phyloP scores from a whole-genome alignment of 352 stramenopile species.

The Phytophthora lateralis region DNA sequence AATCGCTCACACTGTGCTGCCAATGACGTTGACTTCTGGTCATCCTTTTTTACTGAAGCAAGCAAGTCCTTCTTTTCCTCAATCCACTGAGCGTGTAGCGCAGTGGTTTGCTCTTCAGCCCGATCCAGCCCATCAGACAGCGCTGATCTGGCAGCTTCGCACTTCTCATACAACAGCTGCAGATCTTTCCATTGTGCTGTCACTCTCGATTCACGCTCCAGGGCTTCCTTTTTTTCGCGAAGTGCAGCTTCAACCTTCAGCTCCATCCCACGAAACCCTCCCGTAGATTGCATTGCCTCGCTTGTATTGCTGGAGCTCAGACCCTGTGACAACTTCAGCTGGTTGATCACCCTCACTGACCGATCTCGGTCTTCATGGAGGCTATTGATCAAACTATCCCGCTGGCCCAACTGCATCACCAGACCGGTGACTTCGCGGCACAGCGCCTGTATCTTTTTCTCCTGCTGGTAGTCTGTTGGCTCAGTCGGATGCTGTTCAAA shows the following conservation, averaged over 20 bases:
- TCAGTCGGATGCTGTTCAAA: slow-evolving; percentile 34
- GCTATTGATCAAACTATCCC: slow-evolving; percentile 61
- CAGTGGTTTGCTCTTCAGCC: slow-evolving; percentile 58
- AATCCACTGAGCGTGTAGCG: slow-evolving; percentile 61
- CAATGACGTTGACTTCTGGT: slow-evolving; percentile 36
- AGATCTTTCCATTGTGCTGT: slow-evolving; percentile 40
- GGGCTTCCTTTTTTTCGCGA: slow-evolving; percentile 34
- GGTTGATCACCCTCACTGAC: slow-evolving; percentile 45
- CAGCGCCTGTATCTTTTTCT: slow-evolving; percentile 59
- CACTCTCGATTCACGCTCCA: slow-evolving; percentile 30
- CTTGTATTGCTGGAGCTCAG: slow-evolving; percentile 36
- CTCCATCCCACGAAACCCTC: slow-evolving; percentile 34
- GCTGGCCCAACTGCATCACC: slow-evolving; percentile 59
- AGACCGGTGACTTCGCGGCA: slow-evolving; percentile 63
- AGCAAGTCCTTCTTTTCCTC: slow-evolving; percentile 64
- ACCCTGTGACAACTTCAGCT: slow-evolving; percentile 44
- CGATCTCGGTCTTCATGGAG: slow-evolving; percentile 58
- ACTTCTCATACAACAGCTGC: slow-evolving; percentile 49
- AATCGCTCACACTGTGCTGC: slow-evolving; percentile 47
- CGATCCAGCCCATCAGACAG: slow-evolving; percentile 51
- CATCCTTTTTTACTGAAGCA: slow-evolving; percentile 37
- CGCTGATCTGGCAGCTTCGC: slow-evolving; percentile 45
- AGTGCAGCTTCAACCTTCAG: slow-evolving; percentile 39
- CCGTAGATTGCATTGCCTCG: slow-evolving; percentile 27
- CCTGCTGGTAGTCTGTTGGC: slow-evolving; percentile 41